These are phyloP conservation scores for Fusarium illudens DNA, from an alignment of 2,329 filamentous ascomycete species.

Conservation along the genomic window DNA sequence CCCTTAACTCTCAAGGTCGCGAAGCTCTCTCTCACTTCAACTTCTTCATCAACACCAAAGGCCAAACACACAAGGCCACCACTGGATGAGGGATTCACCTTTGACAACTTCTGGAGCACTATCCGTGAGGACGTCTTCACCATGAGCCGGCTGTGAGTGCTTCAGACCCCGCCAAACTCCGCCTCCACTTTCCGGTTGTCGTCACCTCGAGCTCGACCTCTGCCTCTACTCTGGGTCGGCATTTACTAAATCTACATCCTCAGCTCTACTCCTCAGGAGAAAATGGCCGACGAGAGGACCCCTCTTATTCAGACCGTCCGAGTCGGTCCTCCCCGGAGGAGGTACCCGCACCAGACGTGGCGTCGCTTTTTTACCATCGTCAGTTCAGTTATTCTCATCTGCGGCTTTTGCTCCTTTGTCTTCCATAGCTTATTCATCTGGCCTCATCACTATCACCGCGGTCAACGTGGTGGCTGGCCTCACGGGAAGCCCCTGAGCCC, in stretches of 20 bases:
- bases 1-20: slow-evolving; percentile 1
- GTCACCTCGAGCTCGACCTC: neutral
- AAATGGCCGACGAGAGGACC: slow-evolving; percentile 64
- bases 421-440: slow-evolving; percentile 56
- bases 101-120: slow-evolving; percentile 12
- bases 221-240: neutral
- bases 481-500: slow-evolving; percentile 47
- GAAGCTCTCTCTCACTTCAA: slow-evolving; percentile 8
- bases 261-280: slow-evolving; percentile 37
- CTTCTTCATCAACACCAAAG: neutral
- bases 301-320: slow-evolving; percentile 72
- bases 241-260: slow-evolving; percentile 2
- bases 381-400: slow-evolving; percentile 62
- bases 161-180: neutral
- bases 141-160: slow-evolving; percentile 40
- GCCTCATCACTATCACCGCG: slow-evolving; percentile 48
- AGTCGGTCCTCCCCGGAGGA: slow-evolving; percentile 59
- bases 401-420: slow-evolving; percentile 59
- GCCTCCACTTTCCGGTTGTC: slow-evolving; percentile 25
- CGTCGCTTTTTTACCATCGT: slow-evolving; percentile 73
- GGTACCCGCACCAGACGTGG: slow-evolving; percentile 67
- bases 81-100: slow-evolving; percentile 8
- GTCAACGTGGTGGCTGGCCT: slow-evolving; percentile 43
- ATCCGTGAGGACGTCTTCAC: slow-evolving; percentile 14
- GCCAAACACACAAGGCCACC: neutral